A percentile compares a stretch with the other conserved stretches of the same genome.
Conservation (phyloP, 192 early-diverging fungal genomes). For the Gonapodya prolifera region DNA sequence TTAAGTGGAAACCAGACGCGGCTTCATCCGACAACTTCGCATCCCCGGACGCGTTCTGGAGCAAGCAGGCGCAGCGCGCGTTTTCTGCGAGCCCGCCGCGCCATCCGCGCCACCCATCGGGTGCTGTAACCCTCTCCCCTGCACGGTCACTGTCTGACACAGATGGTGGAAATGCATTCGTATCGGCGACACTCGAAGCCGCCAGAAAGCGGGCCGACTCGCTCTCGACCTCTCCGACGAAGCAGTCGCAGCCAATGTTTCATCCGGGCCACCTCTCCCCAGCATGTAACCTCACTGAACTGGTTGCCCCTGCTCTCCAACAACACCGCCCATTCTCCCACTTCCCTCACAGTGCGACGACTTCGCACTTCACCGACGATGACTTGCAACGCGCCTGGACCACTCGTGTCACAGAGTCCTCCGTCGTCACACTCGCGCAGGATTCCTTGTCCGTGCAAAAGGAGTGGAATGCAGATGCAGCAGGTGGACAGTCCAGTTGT, state of each 20-base stretch:
- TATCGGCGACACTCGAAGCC: neutral
- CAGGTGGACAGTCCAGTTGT: neutral
- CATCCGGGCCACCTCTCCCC: neutral
- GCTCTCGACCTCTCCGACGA: neutral
- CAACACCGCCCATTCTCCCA: neutral
- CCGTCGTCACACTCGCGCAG: neutral
- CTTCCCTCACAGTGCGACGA: neutral
- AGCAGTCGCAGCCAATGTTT: neutral
- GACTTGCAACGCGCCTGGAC: neutral
- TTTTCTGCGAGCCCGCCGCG: neutral
- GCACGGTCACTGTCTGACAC: neutral
- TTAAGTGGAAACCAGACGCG: neutral
- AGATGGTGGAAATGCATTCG: neutral
- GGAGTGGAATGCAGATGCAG: neutral
- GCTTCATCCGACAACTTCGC: neutral
- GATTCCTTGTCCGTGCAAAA: neutral
- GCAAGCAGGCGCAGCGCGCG: neutral
- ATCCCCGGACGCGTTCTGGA: neutral
- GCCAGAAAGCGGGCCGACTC: neutral
- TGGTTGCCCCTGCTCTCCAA: neutral
- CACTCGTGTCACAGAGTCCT: neutral
- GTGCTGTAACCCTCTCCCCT: neutral
- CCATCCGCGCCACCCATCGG: neutral
- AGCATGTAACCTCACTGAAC: neutral
- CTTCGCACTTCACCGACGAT: neutral